These are phyloP conservation scores for Trametes gibbosa DNA, from an alignment of 768 basidiomycete genomes.

Conservation along the genomic window DNA sequence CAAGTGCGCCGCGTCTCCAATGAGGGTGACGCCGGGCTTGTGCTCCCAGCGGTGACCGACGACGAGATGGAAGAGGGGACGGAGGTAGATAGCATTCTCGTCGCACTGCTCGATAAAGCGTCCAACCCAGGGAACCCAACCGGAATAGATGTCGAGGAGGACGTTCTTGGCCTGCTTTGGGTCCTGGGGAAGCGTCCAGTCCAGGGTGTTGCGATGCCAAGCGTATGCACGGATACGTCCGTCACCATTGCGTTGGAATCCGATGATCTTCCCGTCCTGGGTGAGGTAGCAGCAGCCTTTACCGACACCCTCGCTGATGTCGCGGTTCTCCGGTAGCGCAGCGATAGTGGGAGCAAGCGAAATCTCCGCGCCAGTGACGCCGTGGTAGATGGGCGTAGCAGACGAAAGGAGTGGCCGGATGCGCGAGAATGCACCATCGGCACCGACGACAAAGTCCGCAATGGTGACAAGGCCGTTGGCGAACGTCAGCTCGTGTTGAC, in stretches of 20 bases:
- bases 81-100: conserved; percentile 5
- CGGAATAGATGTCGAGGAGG: background rate
- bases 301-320: conserved; percentile 23
- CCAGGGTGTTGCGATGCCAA: conserved; percentile 9
- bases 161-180: conserved; percentile 13
- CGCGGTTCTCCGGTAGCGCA: background rate
- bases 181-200: conserved; percentile 5
- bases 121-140: conserved; percentile 15
- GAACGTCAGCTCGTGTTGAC: conserved; percentile 21
- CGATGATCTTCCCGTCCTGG: conserved; percentile 25
- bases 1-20: conserved; percentile 35
- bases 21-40: conserved; percentile 5
- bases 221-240: conserved; percentile 18
- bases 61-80: conserved; percentile 17
- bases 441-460: conserved; percentile 32
- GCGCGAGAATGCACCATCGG: conserved; percentile 42
- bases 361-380: conserved; percentile 21
- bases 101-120: conserved; percentile 6
- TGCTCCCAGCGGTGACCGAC: conserved; percentile 16
- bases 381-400: conserved; percentile 33
- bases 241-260: conserved; percentile 33
- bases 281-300: conserved; percentile 30
- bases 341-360: conserved; percentile 23
- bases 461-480: background rate
- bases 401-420: conserved; percentile 34